Base-by-base conservation (phyloP, 495 filamentous ascomycete genomes). In the Lophiostoma macrostomum region DNA sequence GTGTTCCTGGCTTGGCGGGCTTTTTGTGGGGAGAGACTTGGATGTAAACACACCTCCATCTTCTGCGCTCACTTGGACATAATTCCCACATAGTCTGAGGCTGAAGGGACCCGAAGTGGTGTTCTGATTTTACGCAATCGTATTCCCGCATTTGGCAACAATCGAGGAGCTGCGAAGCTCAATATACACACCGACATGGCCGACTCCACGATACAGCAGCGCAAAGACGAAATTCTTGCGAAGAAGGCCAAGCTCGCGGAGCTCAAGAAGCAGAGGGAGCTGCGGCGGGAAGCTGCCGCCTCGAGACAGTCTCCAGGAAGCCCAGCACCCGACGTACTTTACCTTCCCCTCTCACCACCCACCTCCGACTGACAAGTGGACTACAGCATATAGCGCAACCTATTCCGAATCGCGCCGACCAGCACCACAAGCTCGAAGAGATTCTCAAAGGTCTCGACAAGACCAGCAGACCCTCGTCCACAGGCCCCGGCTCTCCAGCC, bases 231-330 rank as follows among this genome's bases (percentile, higher is more conserved):
- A 74, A 94, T 99, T 63, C 73, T 89, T 37, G 89, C 87, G 56
- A 99, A 97, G 73, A 85, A 84, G 73, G 91, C 90, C 25, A 95
- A 87, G 75, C 88, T 99, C 60, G 91, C 85, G 23, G 94, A 97
- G 77, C 79, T 99, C 58, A 96, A 95, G 71, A 81, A 88, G 50
- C 90, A 96, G 66, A 81, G 91, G 57, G 88, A 91, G 69, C 74
- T 90, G 37, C 78, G 90, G 40, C 85, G 76, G 68, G 88, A 93
- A 68, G 80, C 84, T 58, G 78, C 75, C 32, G 76, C 73, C 51
- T 78, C 67, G 41, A 77, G 87, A 46, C 78, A 80, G 59, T 86
- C 80, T 63, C 74, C 80, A 63, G 79, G 78, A n/a, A 76, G 80
- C 66, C 23, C 35, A 4, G 39, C 58, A 19, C 53, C 69, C 36